Base-by-base conservation (phyloP, 208 protist species). In the Strigomonas galati region DNA sequence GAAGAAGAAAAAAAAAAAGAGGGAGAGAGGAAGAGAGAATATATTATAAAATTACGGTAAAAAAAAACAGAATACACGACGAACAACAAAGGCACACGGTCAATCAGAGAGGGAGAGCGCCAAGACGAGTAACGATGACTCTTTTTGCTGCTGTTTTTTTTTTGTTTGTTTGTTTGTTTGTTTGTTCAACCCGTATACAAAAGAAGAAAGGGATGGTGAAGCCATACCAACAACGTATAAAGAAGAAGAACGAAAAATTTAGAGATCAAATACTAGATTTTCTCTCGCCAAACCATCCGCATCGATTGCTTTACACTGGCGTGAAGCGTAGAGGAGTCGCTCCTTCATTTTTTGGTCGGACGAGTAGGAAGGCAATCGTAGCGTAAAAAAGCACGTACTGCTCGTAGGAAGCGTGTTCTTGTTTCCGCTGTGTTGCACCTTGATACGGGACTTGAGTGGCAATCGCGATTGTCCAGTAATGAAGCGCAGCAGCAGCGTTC, bases 311-410 rank as follows among this genome's bases (percentile, higher is more conserved):
- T 89, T 91, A 72, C 97, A 98, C 40, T 98, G 89, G 0, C 87
- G 93, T 15, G 97, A 92, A 0, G 97, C 97, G 74, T 98, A 98
- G 3, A 98, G 58, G n/a, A 98, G 56, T 40, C 84, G 85, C 65
- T 98, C 88, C 65, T 81, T 87, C 94, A 98, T 97, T 30, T 92
- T 69, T 21, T 93, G 74, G 0, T 68, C 35, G 1, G 84, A 94
- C 21, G 84, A 82, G 65, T 98, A 98, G 2, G 72, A 69, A 17
- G 97, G 96, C 5, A 98, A 48, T 9, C 91, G 83, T 23, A 98
- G 78, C 1, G 84, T 93, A 62, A 98, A 98, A 74, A 98, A 98
- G 74, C 97, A 98, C 21, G 97, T 98, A 64, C 87, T 86, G 57
- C 90, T 92, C 0, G 91, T 91, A 26, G 96, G 94, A 28, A 98